A percentile compares a stretch with the other conserved stretches of the same genome.
Conservation (phyloP, 768 basidiomycete genomes). For the Termitomyces bulborhizus region DNA sequence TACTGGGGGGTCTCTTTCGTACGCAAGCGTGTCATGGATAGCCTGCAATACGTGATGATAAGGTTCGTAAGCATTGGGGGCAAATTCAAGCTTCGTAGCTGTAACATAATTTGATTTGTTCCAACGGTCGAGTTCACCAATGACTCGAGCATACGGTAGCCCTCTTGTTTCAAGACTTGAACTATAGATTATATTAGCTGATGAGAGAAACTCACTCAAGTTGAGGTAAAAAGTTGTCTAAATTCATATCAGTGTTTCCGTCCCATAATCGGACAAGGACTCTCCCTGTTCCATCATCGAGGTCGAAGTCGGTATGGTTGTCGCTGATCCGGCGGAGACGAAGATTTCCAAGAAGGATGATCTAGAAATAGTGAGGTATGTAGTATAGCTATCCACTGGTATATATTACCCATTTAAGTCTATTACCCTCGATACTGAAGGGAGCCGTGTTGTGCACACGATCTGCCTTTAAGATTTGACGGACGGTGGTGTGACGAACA, state of each 20-base stretch:
- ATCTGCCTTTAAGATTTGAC: not conserved
- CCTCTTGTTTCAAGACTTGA: not conserved
- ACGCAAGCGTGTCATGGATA: not conserved
- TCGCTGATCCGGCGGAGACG: not conserved
- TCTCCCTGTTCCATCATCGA: not conserved
- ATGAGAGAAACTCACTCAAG: not conserved
- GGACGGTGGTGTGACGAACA: not conserved
- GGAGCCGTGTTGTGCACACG: not conserved
- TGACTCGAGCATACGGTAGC: conserved; percentile 1
- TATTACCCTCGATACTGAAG: not conserved
- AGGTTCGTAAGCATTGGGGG: not conserved
- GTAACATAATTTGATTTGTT: not conserved
- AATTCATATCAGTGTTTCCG: not conserved
- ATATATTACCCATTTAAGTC: not conserved
- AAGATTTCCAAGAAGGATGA: conserved; percentile 1
- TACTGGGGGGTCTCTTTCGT: not conserved
- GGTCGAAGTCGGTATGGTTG: not conserved
- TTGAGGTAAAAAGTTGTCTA: not conserved
- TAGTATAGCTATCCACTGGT: not conserved
- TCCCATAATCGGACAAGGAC: not conserved
- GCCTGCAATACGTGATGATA: conserved; percentile 1
- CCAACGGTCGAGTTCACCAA: not conserved
- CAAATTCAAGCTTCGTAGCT: not conserved
- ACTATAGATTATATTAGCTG: not conserved
- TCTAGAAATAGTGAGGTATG: not conserved